Evolutionary conservation across 345 rosid species (phyloP).

Genomic region (Reutealis trisperma): DNA sequence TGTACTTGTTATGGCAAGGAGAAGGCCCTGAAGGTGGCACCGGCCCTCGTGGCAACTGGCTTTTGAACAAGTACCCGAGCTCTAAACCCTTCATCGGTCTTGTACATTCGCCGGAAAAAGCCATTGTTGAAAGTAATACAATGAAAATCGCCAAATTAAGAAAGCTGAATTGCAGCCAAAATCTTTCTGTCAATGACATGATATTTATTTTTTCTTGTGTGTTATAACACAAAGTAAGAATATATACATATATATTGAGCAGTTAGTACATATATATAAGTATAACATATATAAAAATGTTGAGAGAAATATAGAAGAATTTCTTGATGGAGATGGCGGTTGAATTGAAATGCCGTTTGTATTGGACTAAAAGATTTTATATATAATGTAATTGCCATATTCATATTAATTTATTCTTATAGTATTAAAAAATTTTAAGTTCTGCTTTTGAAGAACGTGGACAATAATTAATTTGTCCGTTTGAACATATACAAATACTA

Average conservation of each 20-base stretch:
- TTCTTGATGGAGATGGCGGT: constrained; percentile 18
- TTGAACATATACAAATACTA: not conserved
- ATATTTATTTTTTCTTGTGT: not conserved
- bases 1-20: constrained; percentile 46
- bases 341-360: constrained; percentile 16
- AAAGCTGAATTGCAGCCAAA: not conserved
- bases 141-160: not conserved
- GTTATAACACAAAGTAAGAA: not conserved
- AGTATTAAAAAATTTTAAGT: not conserved
- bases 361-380: constrained; percentile 1
- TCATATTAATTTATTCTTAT: not conserved
- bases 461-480: not conserved
- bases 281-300: no score
- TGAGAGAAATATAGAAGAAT: no score
- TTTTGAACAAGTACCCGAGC: constrained; percentile 17
- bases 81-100: constrained; percentile 9
- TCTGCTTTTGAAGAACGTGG: not conserved
- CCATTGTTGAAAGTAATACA: constrained; percentile 4
- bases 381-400: not conserved
- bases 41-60: constrained; percentile 50
- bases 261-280: no score
- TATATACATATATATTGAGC: no score
- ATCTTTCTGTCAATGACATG: not conserved
- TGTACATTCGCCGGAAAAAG: not conserved
- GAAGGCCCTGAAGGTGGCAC: constrained; percentile 72